A percentile compares a stretch with the other conserved stretches of the same genome.
These are phyloP conservation scores for Coemansia pectinata DNA, from an alignment of 192 early-diverging fungal genomes.

Conservation along the genomic window DNA sequence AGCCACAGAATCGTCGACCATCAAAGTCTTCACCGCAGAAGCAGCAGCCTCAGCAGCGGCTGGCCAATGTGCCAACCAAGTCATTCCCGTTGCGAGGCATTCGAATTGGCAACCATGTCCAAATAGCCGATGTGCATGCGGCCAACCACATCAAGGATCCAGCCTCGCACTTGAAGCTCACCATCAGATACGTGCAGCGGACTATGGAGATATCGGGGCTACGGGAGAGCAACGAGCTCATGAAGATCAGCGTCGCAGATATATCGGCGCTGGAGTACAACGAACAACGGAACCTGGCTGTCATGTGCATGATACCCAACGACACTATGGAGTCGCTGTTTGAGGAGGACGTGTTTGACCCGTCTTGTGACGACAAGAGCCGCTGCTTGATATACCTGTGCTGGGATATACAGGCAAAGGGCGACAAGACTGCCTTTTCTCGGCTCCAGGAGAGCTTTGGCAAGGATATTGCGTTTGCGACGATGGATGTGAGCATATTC, in stretches of 20 bases:
- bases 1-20: neutral
- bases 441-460: slow-evolving; percentile 12
- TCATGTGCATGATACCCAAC: slow-evolving; percentile 32
- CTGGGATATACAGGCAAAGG: slow-evolving; percentile 2
- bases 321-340: slow-evolving; percentile 38
- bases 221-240: slow-evolving; percentile 13
- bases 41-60: slow-evolving; percentile 7
- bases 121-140: slow-evolving; percentile 3
- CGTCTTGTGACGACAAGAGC: slow-evolving; percentile 14
- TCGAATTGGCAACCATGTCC: slow-evolving; percentile 27
- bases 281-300: slow-evolving; percentile 3
- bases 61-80: slow-evolving; percentile 5
- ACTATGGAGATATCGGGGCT: slow-evolving; percentile 23
- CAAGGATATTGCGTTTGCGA: neutral
- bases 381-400: slow-evolving; percentile 25
- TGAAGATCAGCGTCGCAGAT: slow-evolving; percentile 16
- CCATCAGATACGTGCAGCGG: slow-evolving; percentile 16
- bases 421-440: neutral
- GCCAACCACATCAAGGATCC: neutral
- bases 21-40: neutral
- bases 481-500: slow-evolving; percentile 5
- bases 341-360: slow-evolving; percentile 26
- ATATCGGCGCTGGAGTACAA: slow-evolving; percentile 25
- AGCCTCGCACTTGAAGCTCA: slow-evolving; percentile 1
- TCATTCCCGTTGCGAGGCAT: slow-evolving; percentile 22